Conservation (phyloP, 106 monocot species). For the Allium cepa region DNA sequence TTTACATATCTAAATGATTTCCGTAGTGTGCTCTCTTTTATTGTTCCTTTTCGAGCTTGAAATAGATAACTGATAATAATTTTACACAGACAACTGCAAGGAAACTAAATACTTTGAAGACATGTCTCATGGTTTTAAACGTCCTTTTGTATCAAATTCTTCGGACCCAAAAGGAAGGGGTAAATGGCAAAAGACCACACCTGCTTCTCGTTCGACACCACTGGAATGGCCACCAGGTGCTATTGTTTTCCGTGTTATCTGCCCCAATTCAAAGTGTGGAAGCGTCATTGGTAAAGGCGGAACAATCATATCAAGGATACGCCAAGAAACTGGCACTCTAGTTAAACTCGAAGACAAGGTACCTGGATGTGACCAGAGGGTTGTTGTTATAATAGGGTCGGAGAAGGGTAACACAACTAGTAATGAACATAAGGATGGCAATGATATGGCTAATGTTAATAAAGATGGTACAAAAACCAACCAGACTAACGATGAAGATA, state of each 20-base stretch:
- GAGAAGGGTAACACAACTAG: conserved; percentile 27
- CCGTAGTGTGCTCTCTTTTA: no score
- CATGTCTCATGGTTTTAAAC: conserved; percentile 65
- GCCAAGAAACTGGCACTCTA: conserved; percentile 71
- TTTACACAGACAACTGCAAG: no score
- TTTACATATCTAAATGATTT: no score
- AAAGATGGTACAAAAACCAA: conserved; percentile 13
- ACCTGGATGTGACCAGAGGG: conserved; percentile 69
- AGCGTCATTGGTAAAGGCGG: conserved; percentile 91
- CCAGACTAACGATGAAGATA: conserved; percentile 16
- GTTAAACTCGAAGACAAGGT: conserved; percentile 66
- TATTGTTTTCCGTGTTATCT: conserved; percentile 62
- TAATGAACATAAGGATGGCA: conserved; percentile 29
- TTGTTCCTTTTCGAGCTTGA: no score
- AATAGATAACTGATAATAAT: no score
- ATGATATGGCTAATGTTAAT: conserved; percentile 6
- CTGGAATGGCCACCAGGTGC: conserved; percentile 26
- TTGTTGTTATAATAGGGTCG: conserved; percentile 58
- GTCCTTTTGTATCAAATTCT: conserved; percentile 45
- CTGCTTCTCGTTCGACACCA: conserved; percentile 17
- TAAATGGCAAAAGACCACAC: conserved; percentile 64
- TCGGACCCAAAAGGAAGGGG: conserved; percentile 45
- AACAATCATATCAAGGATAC: conserved; percentile 67
- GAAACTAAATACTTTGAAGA: background rate
- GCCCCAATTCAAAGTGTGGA: conserved; percentile 69